phyloP scores from a whole-genome alignment of 768 basidiomycete species.

The Lactifluus subvellereus region DNA sequence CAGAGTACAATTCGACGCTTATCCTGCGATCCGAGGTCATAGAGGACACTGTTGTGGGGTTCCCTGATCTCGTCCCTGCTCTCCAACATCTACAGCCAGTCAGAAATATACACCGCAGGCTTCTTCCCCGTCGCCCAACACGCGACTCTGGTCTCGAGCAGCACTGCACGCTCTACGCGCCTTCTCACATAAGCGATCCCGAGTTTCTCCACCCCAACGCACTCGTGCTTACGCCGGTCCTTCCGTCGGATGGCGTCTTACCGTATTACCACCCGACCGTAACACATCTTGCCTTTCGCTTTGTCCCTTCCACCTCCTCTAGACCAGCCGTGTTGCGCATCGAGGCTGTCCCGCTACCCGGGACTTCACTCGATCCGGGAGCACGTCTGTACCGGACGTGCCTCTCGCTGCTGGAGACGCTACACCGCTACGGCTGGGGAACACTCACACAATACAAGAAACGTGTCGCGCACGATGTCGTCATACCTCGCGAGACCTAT shows the following conservation, averaged over 20 bases:
- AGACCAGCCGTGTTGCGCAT: slow-evolving; percentile 41
- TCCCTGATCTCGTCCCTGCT: slow-evolving; percentile 31
- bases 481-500: slow-evolving; percentile 71
- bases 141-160: slow-evolving; percentile 73
- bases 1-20: slow-evolving; percentile 88
- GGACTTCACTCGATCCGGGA: slow-evolving; percentile 42
- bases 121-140: slow-evolving; percentile 74
- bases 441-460: slow-evolving; percentile 78
- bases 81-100: slow-evolving; percentile 38
- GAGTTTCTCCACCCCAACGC: slow-evolving; percentile 26
- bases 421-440: slow-evolving; percentile 90
- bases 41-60: slow-evolving; percentile 32
- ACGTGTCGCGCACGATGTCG: slow-evolving; percentile 73
- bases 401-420: slow-evolving; percentile 70
- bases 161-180: slow-evolving; percentile 63
- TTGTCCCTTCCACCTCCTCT: slow-evolving; percentile 35
- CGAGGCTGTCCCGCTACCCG: slow-evolving; percentile 49
- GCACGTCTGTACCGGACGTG: slow-evolving; percentile 77
- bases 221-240: slow-evolving; percentile 58
- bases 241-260: slow-evolving; percentile 40
- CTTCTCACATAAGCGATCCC: slow-evolving; percentile 19
- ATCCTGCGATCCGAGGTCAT: slow-evolving; percentile 80
- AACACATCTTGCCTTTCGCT: slow-evolving; percentile 75
- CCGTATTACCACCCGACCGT: slow-evolving; percentile 93
- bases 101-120: slow-evolving; percentile 55